Evolutionary conservation across 768 basidiomycete species (phyloP), one percentile per base, ranked within the genome.

Genomic region (Leccinum broughii): DNA sequence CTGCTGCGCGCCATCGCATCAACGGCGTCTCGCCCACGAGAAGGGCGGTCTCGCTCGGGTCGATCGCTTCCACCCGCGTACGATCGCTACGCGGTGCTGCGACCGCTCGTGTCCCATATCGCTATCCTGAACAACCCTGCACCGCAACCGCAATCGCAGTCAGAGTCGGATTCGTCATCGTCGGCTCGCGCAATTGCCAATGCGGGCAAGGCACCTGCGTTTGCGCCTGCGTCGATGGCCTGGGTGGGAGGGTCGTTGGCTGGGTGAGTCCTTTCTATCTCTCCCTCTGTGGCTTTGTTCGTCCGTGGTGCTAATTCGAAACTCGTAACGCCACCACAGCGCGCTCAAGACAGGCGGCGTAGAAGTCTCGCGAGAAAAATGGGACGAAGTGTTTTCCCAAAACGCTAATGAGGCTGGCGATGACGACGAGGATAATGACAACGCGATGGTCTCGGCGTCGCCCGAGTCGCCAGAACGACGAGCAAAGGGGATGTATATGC

Each of bases 231-330:
- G 1, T 80, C 86, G 35, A 79, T 95, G 76, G 82, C 89, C 0
- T 99, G 96, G 96, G 86, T 99, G 11, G 96, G 96, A 4, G 96
- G 93, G 0, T 94, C 92, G 22, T 71, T 98, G 20, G 93, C 95
- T 3, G 96, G 95, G 89, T 94, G 73, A 63, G 87, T 81, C 37
- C 11, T 28, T 44, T 10, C 41, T 48, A 0, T 53, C 44, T 37
- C 64, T 0, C 7, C 7, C 56, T 8, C 2, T 44, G 9, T 46
- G 2, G 53, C 6, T 34, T 2, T 3, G n/a, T 55, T 9, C 22
- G 4, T 15, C 6, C 22, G 22, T 34, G 41, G 35, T 22, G 14
- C 68, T 57, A 10, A 65, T 48, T 1, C 3, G 20, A 11, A 20
- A 20, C 41, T n/a, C 41, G n/a, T 4, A 3, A 51, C 6, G 7